Percentiles rank a stretch among this genome's conserved stretches.
phyloP scores from a whole-genome alignment of 176 grass and related monocot genomes.

The Carex littledalei region DNA sequence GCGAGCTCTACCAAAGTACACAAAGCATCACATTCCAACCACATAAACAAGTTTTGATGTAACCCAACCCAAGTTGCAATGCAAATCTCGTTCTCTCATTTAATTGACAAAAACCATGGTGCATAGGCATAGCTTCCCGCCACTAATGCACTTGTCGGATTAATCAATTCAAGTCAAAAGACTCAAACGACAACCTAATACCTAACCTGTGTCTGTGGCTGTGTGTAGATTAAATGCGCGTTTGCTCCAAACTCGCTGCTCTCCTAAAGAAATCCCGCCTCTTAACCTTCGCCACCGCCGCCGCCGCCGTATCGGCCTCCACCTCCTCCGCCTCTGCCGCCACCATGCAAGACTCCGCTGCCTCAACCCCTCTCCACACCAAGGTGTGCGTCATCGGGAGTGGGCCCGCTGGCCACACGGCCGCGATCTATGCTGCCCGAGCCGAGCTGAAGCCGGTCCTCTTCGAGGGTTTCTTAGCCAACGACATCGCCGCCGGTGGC shows the following conservation, averaged over 20 bases:
- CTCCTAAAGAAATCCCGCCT: conserved; percentile 54
- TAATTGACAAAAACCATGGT: too few species aligned
- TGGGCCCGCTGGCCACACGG: conserved; percentile 82
- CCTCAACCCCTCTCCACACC: conserved; percentile 36
- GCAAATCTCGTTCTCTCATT: not conserved
- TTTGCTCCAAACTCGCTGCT: conserved; percentile 49
- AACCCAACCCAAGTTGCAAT: not conserved
- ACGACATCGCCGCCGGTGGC: conserved; percentile 74
- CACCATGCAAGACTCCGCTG: conserved; percentile 52
- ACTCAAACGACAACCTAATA: too few species aligned
- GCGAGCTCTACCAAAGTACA: not conserved
- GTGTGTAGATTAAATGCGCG: conserved; percentile 10
- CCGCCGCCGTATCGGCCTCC: not conserved
- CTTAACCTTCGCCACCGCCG: conserved; percentile 19
- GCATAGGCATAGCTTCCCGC: not conserved
- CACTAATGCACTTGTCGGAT: not conserved
- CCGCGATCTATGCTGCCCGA: conserved; percentile 85
- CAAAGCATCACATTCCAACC: not conserved
- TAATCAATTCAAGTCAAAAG: not conserved
- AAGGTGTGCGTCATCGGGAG: conserved; percentile 92
- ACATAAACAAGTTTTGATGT: not conserved
- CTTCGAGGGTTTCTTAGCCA: conserved; percentile 87
- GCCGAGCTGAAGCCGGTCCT: conserved; percentile 85
- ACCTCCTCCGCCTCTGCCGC: not conserved
- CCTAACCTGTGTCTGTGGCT: too few species aligned